Evolutionary conservation across 2,329 filamentous ascomycete genomes (phyloP).

Genomic region (Trichoderma atrobrunneum): DNA sequence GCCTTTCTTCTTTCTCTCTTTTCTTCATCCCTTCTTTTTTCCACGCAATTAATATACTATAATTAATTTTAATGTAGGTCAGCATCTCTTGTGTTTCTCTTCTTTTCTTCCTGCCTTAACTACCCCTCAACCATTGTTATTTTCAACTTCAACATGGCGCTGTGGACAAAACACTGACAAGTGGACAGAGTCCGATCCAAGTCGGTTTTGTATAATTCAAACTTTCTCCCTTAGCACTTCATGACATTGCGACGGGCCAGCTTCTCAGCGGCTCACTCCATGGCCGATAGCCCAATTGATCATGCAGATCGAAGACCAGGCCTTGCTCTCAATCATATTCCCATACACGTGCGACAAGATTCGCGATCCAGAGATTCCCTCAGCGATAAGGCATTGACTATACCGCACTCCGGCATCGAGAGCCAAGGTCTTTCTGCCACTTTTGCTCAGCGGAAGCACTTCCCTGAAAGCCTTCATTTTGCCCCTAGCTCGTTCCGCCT

Average conservation of each 20-base stretch:
- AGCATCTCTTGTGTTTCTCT: neutral
- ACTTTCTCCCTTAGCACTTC: neutral
- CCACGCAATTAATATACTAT: neutral
- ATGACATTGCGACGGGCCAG: conserved; percentile 9
- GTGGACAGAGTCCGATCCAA: neutral
- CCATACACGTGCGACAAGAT: conserved; percentile 18
- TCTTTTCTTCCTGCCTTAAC: neutral
- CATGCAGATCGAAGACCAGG: conserved; percentile 17
- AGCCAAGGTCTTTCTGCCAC: conserved; percentile 2
- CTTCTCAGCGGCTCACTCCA: conserved; percentile 17
- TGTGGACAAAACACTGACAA: neutral
- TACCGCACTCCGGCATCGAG: conserved; percentile 21
- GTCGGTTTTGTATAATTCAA: neutral
- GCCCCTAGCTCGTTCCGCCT: conserved; percentile 29
- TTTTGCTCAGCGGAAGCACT: conserved; percentile 23
- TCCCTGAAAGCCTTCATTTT: conserved; percentile 34
- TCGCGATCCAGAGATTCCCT: conserved; percentile 15
- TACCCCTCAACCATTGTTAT: neutral
- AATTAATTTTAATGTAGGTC: conserved; percentile 5
- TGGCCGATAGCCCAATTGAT: conserved; percentile 20
- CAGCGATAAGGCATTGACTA: conserved; percentile 23
- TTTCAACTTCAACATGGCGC: neutral
- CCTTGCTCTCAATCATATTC: conserved; percentile 4
- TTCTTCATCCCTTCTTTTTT: neutral
- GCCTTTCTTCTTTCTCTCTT: conserved; percentile 4